Percentiles rank a stretch among this genome's conserved stretches.
Conservation (phyloP, 2,329 filamentous ascomycete species). For the Teratosphaeria viscida region DNA sequence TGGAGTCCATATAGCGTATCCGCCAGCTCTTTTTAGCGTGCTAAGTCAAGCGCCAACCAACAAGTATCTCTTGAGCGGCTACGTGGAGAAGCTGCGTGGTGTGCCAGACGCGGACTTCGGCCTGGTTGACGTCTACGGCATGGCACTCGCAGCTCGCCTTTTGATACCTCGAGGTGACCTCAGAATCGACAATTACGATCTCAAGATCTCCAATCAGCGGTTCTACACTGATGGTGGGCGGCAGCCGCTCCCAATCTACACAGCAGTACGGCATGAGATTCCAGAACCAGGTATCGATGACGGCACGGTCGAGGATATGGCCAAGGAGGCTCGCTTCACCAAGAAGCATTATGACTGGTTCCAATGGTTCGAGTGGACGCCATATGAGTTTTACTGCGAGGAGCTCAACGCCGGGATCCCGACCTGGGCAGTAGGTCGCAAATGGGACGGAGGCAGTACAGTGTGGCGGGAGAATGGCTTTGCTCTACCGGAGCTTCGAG, state of each 20-base stretch:
- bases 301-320: conserved; percentile 11
- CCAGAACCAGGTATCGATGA: conserved; percentile 39
- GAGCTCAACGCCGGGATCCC: conserved; percentile 86
- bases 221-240: conserved; percentile 65
- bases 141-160: conserved; percentile 72
- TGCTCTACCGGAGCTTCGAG: conserved; percentile 70
- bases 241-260: conserved; percentile 87
- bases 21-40: conserved; percentile 68
- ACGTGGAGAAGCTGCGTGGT: conserved; percentile 85
- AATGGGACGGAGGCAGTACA: conserved; percentile 63
- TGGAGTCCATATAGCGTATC: conserved; percentile 83
- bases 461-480: conserved; percentile 53
- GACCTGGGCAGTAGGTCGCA: conserved; percentile 82
- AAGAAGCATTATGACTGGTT: conserved; percentile 62
- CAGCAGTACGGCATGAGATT: conserved; percentile 90
- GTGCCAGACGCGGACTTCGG: conserved; percentile 73
- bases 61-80: conserved; percentile 75
- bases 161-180: conserved; percentile 80
- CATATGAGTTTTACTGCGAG: conserved; percentile 92
- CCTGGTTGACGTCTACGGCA: conserved; percentile 84
- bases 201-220: conserved; percentile 84
- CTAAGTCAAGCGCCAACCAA: conserved; percentile 85
- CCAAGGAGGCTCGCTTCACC: conserved; percentile 21
- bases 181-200: conserved; percentile 62
- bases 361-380: conserved; percentile 94